These are phyloP conservation scores for Termitomyces sp. DNA, from an alignment of 768 basidiomycete genomes.

Conservation along the genomic window DNA sequence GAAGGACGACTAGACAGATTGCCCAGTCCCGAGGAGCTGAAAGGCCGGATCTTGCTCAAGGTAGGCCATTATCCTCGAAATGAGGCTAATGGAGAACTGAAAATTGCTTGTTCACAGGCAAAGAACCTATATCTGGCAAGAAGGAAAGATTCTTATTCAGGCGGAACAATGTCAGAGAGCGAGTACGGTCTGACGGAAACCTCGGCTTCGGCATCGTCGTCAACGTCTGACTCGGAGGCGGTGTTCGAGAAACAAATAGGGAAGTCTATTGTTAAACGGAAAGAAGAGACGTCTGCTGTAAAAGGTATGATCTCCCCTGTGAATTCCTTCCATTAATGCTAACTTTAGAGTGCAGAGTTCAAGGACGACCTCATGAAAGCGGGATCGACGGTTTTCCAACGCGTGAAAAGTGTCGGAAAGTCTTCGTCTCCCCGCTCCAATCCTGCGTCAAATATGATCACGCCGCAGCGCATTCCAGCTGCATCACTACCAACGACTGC, in stretches of 20 bases:
- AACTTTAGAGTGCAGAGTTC: constrained; percentile 18
- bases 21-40: constrained; percentile 88
- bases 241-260: constrained; percentile 17
- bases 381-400: constrained; percentile 34
- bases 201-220: constrained; percentile 18
- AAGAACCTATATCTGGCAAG: constrained; percentile 63
- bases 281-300: constrained; percentile 19
- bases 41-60: constrained; percentile 80
- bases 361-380: constrained; percentile 30
- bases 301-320: constrained; percentile 22
- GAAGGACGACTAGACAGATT: constrained; percentile 49
- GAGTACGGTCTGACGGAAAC: constrained; percentile 19
- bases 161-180: constrained; percentile 14
- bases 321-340: not conserved
- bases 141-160: constrained; percentile 13
- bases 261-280: constrained; percentile 14
- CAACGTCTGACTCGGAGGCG: constrained; percentile 35
- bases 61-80: constrained; percentile 27
- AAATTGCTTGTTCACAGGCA: constrained; percentile 35
- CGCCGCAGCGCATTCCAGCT: constrained; percentile 4
- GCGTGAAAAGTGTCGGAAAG: constrained; percentile 31
- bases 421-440: constrained; percentile 11
- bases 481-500: not conserved
- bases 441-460: constrained; percentile 7
- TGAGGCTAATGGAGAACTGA: not conserved